Percentiles rank a stretch among this genome's conserved stretches.
phyloP scores from a whole-genome alignment of 2,329 filamentous ascomycete genomes.

The Colletotrichum horii region DNA sequence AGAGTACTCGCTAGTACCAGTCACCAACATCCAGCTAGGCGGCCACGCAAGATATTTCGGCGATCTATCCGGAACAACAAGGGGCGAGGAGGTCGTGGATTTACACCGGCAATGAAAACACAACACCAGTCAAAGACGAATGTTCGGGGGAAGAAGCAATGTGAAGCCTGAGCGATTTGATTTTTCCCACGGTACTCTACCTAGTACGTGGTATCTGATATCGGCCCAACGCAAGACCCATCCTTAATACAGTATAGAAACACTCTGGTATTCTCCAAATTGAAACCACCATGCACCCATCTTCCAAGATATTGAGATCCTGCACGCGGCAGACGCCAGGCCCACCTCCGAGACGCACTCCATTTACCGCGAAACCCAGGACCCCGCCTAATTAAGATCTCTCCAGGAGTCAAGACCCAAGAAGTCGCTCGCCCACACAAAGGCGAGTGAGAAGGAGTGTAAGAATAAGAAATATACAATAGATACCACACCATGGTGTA shows the following conservation, averaged over 20 bases:
- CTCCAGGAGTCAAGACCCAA: constrained; percentile 15
- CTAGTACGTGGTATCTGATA: constrained; percentile 11
- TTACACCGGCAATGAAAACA: not conserved
- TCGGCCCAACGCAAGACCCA: not conserved
- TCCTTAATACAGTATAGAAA: not conserved
- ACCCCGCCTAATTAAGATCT: constrained; percentile 13
- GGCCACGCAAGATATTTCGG: not conserved
- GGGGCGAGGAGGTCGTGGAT: not conserved
- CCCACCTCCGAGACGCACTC: not conserved
- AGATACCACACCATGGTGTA: not conserved
- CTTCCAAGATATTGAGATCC: not conserved
- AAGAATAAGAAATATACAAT: constrained; percentile 16
- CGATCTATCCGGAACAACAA: not conserved
- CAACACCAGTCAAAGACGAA: not conserved
- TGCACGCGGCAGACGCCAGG: constrained; percentile 19
- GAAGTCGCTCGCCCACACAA: not conserved
- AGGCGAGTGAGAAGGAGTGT: not conserved
- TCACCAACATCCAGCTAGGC: not conserved
- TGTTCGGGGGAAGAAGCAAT: not conserved
- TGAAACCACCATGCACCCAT: not conserved
- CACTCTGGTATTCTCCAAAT: constrained; percentile 14
- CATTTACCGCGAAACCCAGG: not conserved
- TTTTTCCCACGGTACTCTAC: constrained; percentile 8
- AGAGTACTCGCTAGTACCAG: not conserved
- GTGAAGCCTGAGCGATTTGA: not conserved